Evolutionary conservation across 1,284 basidiomycete species (phyloP), one percentile per base, ranked within the genome.

Genomic region (Coniophora puteana): DNA sequence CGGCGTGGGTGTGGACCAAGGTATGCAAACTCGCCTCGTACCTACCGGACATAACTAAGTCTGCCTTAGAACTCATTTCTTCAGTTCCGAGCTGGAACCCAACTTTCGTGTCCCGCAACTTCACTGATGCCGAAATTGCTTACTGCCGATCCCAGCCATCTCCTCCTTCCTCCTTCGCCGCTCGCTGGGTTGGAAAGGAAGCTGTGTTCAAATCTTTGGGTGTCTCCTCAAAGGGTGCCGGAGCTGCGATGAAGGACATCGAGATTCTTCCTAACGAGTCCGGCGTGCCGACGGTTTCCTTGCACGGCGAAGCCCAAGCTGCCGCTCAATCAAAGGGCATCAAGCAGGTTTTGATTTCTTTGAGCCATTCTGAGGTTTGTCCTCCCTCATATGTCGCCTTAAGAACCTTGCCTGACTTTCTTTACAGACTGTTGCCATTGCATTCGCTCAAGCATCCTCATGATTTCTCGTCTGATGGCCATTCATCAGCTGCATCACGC

Each of bases 181-280:
- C 90, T 38, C 88, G 94, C 50, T 99, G 96, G 93, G 90, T 83
- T 35, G 94, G 93, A 36, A 99, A 98, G 66, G 96, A 99, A 65
- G 95, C 94, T 10, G 89, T 94, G 39, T 97, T 99, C 83, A 99
- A 99, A 71, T 89, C 93, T n/a, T 78, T 99, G 12, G 89, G 90
- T 24, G 86, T 94, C 29, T 71, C 83, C 16, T 93, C 90, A 5
- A 89, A 93, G 66, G 96, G 96, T 30, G 92, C 93, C 5, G 90
- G 80, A 12, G 93, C 95, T 13, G 74, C 88, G 20, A 86, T 99
- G 86, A 92, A 89, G 67, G 94, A 98, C 50, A 97, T 99, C 51
- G 96, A 98, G 67, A 95, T 99, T 53, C 70, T 95, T 46, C 82
- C 89, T 30, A 78, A 80, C 55, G 71, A 71, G 40, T 68, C 69